phyloP scores from a whole-genome alignment of 306 rosid species.

The Rubus parviflorus region DNA sequence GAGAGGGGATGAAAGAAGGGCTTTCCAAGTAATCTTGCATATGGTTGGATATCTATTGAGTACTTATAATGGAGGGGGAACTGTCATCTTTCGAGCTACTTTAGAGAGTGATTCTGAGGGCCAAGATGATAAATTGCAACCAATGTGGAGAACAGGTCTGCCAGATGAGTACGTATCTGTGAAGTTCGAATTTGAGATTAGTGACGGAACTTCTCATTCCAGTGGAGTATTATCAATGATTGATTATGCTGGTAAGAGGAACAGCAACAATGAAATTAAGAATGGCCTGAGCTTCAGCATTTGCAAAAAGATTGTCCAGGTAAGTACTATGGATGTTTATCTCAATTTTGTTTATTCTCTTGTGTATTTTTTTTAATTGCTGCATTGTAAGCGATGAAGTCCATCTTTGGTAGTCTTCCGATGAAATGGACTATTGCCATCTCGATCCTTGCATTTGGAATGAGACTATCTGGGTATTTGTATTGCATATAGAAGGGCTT shows the following conservation, averaged over 20 bases:
- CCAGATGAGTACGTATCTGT: constrained; percentile 44
- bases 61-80: constrained; percentile 39
- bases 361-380: too few relatives aligned
- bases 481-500: too few relatives aligned
- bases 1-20: constrained; percentile 70
- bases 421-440: too few relatives aligned
- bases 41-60: constrained; percentile 62
- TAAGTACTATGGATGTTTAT: constrained; percentile 16
- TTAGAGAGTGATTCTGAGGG: constrained; percentile 36
- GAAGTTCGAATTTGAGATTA: constrained; percentile 60
- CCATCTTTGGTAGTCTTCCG: too few relatives aligned
- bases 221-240: constrained; percentile 39
- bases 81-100: constrained; percentile 45
- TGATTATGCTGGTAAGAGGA: constrained; percentile 35
- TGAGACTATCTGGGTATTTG: too few relatives aligned
- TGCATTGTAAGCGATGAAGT: too few relatives aligned
- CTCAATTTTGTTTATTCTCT: not conserved
- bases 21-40: constrained; percentile 75
- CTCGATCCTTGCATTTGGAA: too few relatives aligned
- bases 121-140: constrained; percentile 41
- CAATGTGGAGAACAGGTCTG: constrained; percentile 46
- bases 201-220: constrained; percentile 29
- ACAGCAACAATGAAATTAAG: constrained; percentile 40
- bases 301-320: constrained; percentile 72
- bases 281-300: constrained; percentile 64